These are phyloP conservation scores for Pythium sp. DNA, from an alignment of 352 stramenopile species.

Conservation along the genomic window DNA sequence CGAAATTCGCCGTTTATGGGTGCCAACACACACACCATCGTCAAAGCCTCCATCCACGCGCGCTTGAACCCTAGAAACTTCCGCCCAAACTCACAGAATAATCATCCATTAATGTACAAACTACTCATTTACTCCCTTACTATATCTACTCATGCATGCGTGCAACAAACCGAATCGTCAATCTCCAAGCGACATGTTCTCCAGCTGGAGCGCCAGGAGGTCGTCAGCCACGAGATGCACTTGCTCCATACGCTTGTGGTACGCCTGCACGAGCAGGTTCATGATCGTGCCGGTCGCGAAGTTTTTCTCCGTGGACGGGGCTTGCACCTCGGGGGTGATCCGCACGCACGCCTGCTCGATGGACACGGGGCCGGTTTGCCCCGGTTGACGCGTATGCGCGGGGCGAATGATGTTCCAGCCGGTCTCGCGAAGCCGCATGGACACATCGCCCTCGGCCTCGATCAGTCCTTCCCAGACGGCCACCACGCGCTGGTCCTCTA, in stretches of 20 bases:
- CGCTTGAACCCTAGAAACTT: too few species aligned
- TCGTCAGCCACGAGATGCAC: constrained; percentile 8
- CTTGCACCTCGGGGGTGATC: constrained; percentile 4
- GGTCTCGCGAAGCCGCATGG: constrained; percentile 29
- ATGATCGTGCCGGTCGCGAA: constrained; percentile 6
- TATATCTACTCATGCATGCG: too few species aligned
- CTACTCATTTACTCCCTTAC: too few species aligned
- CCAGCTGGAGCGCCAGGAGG: constrained; percentile 5
- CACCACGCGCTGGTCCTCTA: constrained; percentile 23
- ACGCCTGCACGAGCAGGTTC: constrained; percentile 12
- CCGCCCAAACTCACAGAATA: background rate
- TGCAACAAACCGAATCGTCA: background rate
- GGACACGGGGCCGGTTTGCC: background rate
- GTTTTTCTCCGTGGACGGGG: background rate
- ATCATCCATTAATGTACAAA: background rate
- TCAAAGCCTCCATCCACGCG: too few species aligned
- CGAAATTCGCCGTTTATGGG: background rate
- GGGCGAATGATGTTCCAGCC: constrained; percentile 30
- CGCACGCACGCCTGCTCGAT: constrained; percentile 12
- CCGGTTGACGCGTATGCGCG: background rate
- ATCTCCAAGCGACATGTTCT: constrained; percentile 2
- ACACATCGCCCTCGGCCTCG: constrained; percentile 25
- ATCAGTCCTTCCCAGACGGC: constrained; percentile 34
- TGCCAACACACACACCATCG: too few species aligned
- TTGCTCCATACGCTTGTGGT: constrained; percentile 14